Base-by-base conservation (phyloP, 2,329 filamentous ascomycete species). In the Daldinia sp. region DNA sequence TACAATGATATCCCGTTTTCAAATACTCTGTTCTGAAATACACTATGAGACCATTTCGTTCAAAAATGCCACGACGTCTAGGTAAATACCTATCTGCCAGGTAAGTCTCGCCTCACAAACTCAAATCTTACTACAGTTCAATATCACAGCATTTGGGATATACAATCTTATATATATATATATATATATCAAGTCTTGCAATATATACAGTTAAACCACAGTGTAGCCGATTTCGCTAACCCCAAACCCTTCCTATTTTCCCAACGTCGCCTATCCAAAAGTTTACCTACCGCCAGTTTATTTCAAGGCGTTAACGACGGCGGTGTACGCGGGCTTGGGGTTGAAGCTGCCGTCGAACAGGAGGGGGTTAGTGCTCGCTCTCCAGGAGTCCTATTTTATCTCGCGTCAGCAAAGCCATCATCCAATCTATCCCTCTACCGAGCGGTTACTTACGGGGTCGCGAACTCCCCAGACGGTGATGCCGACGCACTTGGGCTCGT, bases 391-490 rank as follows among this genome's bases (percentile, higher is more conserved):
- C 76, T 80, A 50, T 39, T 41, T 3, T 50, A 25, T 47, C 10
- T 58, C n/a, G 4, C 29, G 32, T 65, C 23, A 63, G 60, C 45
- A 58, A 11, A 19, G n/a, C n/a, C n/a, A n/a, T n/a, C n/a, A n/a
- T n/a, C n/a, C n/a, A n/a, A n/a, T n/a, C n/a, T n/a, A n/a, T n/a
- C n/a, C 6, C 8, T 51, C 21, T 30, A 15, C 10, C n/a, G 47
- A 13, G 47, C 19, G 17, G 10, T 48, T 73, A n/a, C 77, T 74
- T 58, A 80, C 77, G 34, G 75, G 68, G 61, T 84, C 82, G 6
- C 79, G 75, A 11, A 83, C 79, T 62, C 82, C 82, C 82, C 88
- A 90, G 37, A 88, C 85, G 0, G 88, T 90, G 63, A 91, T 84
- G 51, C 87, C 87, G 3, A 89, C 82, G 71, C 88, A 91, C 73